Base-by-base conservation (phyloP, 441 rosid species). In the Jatropha podagrica region DNA sequence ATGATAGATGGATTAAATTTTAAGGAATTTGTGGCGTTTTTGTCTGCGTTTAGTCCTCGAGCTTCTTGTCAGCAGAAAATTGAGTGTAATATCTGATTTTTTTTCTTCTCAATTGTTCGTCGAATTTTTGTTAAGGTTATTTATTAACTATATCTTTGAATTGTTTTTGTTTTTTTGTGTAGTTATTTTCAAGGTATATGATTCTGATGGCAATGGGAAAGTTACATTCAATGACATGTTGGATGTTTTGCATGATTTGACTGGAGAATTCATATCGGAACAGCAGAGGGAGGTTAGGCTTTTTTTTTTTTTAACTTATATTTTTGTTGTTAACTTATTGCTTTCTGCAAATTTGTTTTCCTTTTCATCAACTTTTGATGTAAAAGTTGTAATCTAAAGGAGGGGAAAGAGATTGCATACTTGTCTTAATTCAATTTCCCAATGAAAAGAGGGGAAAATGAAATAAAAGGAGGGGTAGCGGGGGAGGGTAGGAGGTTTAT, bases 1-100 rank as follows among this genome's bases (percentile, higher is more conserved):
- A 96, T 92, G 95, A 94, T 91, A 44, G 98, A 96, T 77, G 97
- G 97, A 38, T 81, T 94, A 83, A 96, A 96, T 81, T 96, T 96
- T 48, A 96, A 92, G 85, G 99, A 91, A 81, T 96, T 96, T 78
- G 98, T 92, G 54, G 97, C 97, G 55, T 94, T 94, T 91, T 85
- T 96, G 88, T 94, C 99, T 77, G 91, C 90, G n/a, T 96, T 94
- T 76, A 92, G 98, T 81, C 88, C 93, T 66, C 91, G 88, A 62
- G 95, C 99, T 37, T 84, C 89, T 66, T 77, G 79, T 61, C 86
- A 75, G 65, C 93, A 90, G 79, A 94, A 96, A 83, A 81, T 94
- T 74, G 88, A 87, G 77, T 58, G 99, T 96, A 79, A 75, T 65
- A 59, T 0, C 67, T 44, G 13, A 44, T 23, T 6, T 0, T 48